These are phyloP conservation scores for Lachancea lanzarotensis DNA, from an alignment of 805 yeast species.

Conservation along the genomic window DNA sequence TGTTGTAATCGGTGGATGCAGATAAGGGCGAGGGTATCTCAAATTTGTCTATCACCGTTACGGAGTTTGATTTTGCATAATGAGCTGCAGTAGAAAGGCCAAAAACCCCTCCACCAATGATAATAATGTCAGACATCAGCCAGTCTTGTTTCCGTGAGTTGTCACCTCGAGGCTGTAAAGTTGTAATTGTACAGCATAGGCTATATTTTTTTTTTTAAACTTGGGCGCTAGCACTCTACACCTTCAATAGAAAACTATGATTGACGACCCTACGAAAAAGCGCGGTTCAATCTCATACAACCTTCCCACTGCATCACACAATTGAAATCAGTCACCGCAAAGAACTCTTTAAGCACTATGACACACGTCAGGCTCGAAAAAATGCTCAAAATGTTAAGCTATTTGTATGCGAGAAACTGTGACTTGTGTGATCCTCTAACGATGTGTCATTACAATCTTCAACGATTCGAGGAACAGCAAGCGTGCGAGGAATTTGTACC, in stretches of 20 bases:
- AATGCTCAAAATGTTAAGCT: slow-evolving; percentile 5
- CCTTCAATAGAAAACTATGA: not conserved
- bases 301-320: not conserved
- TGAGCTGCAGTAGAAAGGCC: slow-evolving; percentile 42
- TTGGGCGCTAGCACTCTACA: not conserved
- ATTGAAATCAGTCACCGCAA: not conserved
- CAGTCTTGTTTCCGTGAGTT: not conserved
- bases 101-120: slow-evolving; percentile 40
- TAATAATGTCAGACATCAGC: slow-evolving; percentile 10
- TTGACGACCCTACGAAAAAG: not conserved
- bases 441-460: slow-evolving; percentile 2
- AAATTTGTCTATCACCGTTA: slow-evolving; percentile 36
- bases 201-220: not conserved
- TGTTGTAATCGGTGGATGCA: slow-evolving; percentile 45
- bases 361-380: not conserved
- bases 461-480: slow-evolving; percentile 2
- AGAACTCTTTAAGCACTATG: too few relatives aligned
- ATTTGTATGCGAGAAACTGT: slow-evolving; percentile 7
- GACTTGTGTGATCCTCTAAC: slow-evolving; percentile 3
- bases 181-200: not conserved
- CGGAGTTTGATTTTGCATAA: slow-evolving; percentile 29
- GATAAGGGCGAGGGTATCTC: slow-evolving; percentile 41
- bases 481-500: slow-evolving; percentile 4
- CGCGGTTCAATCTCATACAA: not conserved
- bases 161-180: not conserved